These are phyloP conservation scores for Uronychia binucleata DNA, from an alignment of 73 alveolate genomes.

Conservation along the genomic window DNA sequence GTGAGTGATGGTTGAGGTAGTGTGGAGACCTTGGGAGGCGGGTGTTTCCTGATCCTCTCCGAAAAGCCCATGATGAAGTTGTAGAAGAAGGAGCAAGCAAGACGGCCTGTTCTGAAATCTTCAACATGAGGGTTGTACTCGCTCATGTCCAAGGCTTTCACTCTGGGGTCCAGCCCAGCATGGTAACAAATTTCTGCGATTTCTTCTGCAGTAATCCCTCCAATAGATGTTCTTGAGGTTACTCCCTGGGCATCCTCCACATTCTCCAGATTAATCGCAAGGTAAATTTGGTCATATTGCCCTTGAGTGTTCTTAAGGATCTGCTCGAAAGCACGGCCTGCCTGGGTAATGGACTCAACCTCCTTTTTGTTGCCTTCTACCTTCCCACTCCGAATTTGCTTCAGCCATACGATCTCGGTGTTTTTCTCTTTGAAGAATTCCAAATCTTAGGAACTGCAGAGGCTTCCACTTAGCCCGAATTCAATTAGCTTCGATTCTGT, in stretches of 20 bases:
- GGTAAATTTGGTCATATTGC: conserved; percentile 13
- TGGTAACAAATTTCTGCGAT: conserved; percentile 16
- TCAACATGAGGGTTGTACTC: conserved; percentile 54
- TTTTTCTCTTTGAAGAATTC: conserved; percentile 18
- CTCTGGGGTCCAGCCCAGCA: conserved; percentile 33
- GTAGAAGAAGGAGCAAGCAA: conserved; percentile 33
- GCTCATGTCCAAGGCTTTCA: conserved; percentile 32
- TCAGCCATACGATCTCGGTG: conserved; percentile 26
- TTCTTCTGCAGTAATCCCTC: conserved; percentile 34
- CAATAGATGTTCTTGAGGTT: not conserved
- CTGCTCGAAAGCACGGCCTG: not conserved
- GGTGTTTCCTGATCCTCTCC: not conserved
- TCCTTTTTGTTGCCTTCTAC: too few relatives aligned
- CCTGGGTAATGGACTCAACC: conserved; percentile 2
- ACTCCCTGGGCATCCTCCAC: conserved; percentile 50
- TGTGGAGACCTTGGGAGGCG: not conserved
- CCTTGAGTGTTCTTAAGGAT: not conserved
- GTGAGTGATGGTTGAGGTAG: too few relatives aligned
- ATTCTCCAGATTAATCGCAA: conserved; percentile 25
- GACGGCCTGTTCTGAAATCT: conserved; percentile 51
- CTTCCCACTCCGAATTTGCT: conserved; percentile 12
- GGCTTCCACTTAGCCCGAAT: conserved; percentile 19
- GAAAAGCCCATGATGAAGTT: conserved; percentile 29
- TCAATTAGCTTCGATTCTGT: not conserved
- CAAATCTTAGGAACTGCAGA: not conserved